phyloP scores from a whole-genome alignment of 2,329 filamentous ascomycete genomes.

The Trichoderma afroharzianum region DNA sequence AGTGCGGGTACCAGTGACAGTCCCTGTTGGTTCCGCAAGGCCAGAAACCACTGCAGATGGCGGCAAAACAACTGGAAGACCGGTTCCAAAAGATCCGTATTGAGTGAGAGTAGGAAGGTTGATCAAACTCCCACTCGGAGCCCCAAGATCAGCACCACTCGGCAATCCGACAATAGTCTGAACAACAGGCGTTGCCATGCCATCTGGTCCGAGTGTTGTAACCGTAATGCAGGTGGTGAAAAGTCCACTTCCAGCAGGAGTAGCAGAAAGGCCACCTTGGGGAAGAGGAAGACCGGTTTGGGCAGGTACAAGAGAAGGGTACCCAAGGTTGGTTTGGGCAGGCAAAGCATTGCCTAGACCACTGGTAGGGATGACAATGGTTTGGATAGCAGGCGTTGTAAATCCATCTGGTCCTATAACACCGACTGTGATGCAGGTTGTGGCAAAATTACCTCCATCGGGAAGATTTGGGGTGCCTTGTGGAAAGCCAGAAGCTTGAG shows the following conservation, averaged over 20 bases:
- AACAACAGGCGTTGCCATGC: constrained; percentile 30
- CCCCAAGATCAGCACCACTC: constrained; percentile 21
- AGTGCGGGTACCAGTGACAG: constrained; percentile 23
- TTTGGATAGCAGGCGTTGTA: constrained; percentile 29
- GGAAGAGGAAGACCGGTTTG: constrained; percentile 24
- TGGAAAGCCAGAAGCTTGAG: constrained; percentile 20
- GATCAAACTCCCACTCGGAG: constrained; percentile 17
- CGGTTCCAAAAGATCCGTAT: constrained; percentile 23
- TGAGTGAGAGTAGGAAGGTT: constrained; percentile 26
- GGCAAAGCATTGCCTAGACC: constrained; percentile 16
- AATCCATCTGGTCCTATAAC: constrained; percentile 32
- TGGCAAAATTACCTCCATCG: constrained; percentile 21
- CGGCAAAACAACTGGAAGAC: constrained; percentile 8
- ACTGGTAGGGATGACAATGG: constrained; percentile 24
- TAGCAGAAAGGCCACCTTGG: constrained; percentile 20
- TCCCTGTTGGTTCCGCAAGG: constrained; percentile 21
- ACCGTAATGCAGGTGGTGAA: constrained; percentile 31
- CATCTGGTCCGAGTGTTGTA: constrained; percentile 31
- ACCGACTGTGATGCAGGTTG: constrained; percentile 31
- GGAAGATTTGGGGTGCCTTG: constrained; percentile 21
- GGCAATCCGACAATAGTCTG: constrained; percentile 32
- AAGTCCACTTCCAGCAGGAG: constrained; percentile 17
- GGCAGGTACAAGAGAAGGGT: constrained; percentile 23
- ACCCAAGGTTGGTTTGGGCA: constrained; percentile 17
- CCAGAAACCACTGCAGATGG: constrained; percentile 23